Evolutionary conservation across 352 stramenopile species (phyloP), one percentile per base, ranked within the genome.

Genomic region (Pseudoperonospora humuli): DNA sequence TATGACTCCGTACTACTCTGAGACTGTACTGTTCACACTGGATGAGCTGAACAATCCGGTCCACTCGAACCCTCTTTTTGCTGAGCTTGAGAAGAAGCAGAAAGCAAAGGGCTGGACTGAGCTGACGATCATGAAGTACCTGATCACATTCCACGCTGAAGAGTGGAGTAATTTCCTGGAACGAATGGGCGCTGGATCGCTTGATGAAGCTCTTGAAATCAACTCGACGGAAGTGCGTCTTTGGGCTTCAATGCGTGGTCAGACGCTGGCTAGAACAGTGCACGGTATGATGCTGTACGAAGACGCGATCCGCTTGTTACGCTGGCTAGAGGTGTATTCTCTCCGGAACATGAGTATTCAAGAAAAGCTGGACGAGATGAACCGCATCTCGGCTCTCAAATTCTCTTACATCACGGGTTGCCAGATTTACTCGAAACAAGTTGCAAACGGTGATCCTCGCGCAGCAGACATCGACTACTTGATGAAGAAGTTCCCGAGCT

Each of bases 261-360:
- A 95, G 54, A 95, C 83, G 7, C 66, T 95, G 7, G 80, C 78
- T n/a, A 70, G 83, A 28, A 93, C 83, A 0, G 80, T 93, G 0
- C 79, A 91, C 38, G 83, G 83, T 13, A 93, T 95, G 76, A 93
- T 93, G 80, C 58, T 93, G 58, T 95, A 94, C 54, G 80, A 93
- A 65, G 78, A 93, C 24, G 78, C 80, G 1, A 75, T 94, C 24
- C 77, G 77, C n/a, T 60, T 94, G 7, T 47, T 94, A 18, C 75
- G 77, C 4, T 94, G 82, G 82, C 57, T 94, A 6, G 82, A 94
- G 47, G 45, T 94, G 19, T 85, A 81, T 47, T 72, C 70, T 23
- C 67, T 84, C 13, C 44, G 47, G 0, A 60, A 76, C 14, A 80
- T 92, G 60, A 64, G 54, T 15, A 62, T 87, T 13, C 48, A 83